Percentiles rank a stretch among this genome's conserved stretches.
These are phyloP conservation scores for Hippophae rhamnoides DNA, from an alignment of 306 rosid species.

Conservation along the genomic window DNA sequence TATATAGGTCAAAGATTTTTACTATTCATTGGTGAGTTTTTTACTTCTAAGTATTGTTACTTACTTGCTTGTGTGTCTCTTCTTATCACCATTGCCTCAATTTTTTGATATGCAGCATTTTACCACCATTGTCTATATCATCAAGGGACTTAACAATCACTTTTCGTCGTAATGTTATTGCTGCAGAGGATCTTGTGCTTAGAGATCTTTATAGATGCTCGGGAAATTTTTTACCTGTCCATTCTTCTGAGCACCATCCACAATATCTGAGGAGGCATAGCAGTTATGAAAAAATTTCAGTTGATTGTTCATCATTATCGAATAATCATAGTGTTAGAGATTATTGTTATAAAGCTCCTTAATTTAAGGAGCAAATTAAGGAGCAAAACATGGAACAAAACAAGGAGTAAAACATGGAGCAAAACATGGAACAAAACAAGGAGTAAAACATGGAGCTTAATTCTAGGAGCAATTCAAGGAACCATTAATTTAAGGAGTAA, in stretches of 20 bases:
- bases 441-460: too few species aligned
- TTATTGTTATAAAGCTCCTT: too few species aligned
- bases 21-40: conserved; percentile 43
- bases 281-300: conserved; percentile 16
- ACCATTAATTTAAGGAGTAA: too few species aligned
- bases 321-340: conserved; percentile 14
- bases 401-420: too few species aligned
- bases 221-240: conserved; percentile 7
- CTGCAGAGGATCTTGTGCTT: conserved; percentile 61
- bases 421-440: too few species aligned
- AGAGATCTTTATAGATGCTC: conserved; percentile 37
- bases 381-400: too few species aligned
- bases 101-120: not conserved
- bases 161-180: conserved; percentile 20
- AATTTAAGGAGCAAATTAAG: too few species aligned
- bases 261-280: conserved; percentile 12
- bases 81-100: not conserved
- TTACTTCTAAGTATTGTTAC: not conserved
- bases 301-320: conserved; percentile 23
- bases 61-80: not conserved
- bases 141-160: conserved; percentile 4
- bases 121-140: too few species aligned
- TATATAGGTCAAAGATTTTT: conserved; percentile 37
- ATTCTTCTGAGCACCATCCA: conserved; percentile 26
- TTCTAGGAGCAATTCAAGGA: too few species aligned